A percentile compares a stretch with the other conserved stretches of the same genome.
Conservation (phyloP, 2,329 filamentous ascomycete species). For the Monilinia polystroma region DNA sequence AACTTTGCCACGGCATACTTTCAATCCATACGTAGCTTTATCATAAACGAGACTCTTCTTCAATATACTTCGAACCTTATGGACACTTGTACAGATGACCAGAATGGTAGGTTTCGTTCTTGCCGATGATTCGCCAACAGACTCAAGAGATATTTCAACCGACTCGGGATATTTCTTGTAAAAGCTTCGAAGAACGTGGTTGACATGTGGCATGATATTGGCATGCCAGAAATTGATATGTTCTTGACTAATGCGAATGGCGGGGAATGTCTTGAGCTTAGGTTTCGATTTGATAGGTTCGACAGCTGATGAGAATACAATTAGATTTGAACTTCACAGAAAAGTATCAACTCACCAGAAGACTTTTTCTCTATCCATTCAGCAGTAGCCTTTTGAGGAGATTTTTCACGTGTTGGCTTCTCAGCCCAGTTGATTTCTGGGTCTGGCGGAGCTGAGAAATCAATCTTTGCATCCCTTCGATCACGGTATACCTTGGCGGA, state of each 20-base stretch:
- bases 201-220: slow-evolving; percentile 69
- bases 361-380: slow-evolving; percentile 33
- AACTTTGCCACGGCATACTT: slow-evolving; percentile 69
- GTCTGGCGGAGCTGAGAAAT: slow-evolving; percentile 24
- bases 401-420: slow-evolving; percentile 30
- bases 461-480: slow-evolving; percentile 21
- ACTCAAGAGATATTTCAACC: slow-evolving; percentile 74
- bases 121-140: slow-evolving; percentile 66
- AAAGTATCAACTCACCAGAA: slow-evolving; percentile 25
- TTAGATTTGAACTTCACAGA: slow-evolving; percentile 7
- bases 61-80: slow-evolving; percentile 69
- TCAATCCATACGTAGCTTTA: slow-evolving; percentile 61
- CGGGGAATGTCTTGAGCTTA: slow-evolving; percentile 59
- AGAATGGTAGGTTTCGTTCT: slow-evolving; percentile 71
- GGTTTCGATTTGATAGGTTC: slow-evolving; percentile 34
- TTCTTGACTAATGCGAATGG: slow-evolving; percentile 57
- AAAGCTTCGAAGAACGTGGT: slow-evolving; percentile 67
- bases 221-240: slow-evolving; percentile 71
- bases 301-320: slow-evolving; percentile 19
- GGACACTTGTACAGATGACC: slow-evolving; percentile 73
- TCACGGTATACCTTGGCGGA: slow-evolving; percentile 28
- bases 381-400: slow-evolving; percentile 17
- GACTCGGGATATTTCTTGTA: slow-evolving; percentile 74
- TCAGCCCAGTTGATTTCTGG: slow-evolving; percentile 31
- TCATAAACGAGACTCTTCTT: slow-evolving; percentile 71